Evolutionary conservation across 2,329 filamentous ascomycete species (phyloP).

Genomic region (Fusarium caatingaense): DNA sequence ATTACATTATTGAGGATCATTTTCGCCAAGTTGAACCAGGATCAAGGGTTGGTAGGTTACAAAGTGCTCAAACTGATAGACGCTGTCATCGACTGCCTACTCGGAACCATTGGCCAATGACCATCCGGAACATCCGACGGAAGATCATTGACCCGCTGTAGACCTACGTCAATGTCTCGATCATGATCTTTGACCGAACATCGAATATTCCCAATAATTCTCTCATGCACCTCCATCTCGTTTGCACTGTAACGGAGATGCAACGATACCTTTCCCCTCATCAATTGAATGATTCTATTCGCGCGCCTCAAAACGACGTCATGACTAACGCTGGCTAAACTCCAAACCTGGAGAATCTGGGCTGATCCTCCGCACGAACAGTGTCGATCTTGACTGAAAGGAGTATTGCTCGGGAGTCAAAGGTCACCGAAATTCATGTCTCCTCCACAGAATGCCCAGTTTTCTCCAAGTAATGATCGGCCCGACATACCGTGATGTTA

Average conservation of each 20-base stretch:
- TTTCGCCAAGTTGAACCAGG: rapidly evolving
- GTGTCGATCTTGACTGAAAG: constrained; percentile 9
- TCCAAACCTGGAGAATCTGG: background rate
- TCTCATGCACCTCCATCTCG: background rate
- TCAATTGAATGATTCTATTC: background rate
- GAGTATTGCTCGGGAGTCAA: constrained; percentile 12
- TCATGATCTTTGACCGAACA: background rate
- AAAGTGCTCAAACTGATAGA: background rate
- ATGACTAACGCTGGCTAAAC: constrained; percentile 4
- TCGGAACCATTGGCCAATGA: background rate
- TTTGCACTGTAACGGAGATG: background rate
- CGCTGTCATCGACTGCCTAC: background rate
- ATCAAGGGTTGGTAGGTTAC: background rate
- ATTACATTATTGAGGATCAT: constrained; percentile 6
- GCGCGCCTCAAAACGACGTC: constrained; percentile 12
- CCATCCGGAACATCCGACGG: background rate
- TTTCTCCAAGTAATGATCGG: constrained; percentile 23
- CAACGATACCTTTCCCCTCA: background rate
- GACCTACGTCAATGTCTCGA: background rate
- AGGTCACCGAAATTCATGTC: background rate
- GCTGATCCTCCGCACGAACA: constrained; percentile 21
- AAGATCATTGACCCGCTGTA: background rate
- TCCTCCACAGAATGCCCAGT: constrained; percentile 9
- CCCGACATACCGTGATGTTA: background rate
- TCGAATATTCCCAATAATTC: background rate